phyloP scores from a whole-genome alignment of 129 eudicot genomes.

The Lonicera japonica region DNA sequence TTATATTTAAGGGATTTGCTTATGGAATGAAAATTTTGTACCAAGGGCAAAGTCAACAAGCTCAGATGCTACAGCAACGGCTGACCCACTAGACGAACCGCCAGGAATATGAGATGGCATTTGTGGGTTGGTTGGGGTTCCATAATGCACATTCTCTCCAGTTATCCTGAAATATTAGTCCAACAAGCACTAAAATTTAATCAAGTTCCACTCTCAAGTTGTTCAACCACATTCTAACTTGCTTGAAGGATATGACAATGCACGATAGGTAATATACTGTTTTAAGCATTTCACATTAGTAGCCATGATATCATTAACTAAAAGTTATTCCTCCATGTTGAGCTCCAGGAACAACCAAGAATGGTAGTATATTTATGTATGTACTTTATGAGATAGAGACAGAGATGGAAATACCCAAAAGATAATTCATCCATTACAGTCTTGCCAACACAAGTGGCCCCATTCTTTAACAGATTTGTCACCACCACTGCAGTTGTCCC shows the following conservation, averaged over 20 bases:
- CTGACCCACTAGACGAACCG: constrained; percentile 93
- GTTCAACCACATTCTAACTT: background rate
- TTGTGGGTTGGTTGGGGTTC: constrained; percentile 80
- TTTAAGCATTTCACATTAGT: background rate
- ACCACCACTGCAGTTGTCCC: constrained; percentile 75
- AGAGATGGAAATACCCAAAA: constrained; percentile 46
- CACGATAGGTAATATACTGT: background rate
- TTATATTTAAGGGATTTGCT: background rate
- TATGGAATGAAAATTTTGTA: constrained; percentile 13
- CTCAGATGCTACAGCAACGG: constrained; percentile 81
- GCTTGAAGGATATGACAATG: background rate
- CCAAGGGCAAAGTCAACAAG: constrained; percentile 90
- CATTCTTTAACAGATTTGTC: constrained; percentile 59
- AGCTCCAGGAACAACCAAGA: background rate
- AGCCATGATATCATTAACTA: background rate
- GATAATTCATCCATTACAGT: constrained; percentile 76
- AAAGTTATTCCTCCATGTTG: background rate
- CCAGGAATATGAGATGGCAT: constrained; percentile 74
- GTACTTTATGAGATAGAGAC: background rate
- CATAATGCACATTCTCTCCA: constrained; percentile 75
- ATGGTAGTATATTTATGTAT: background rate
- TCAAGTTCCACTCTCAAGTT: constrained; percentile 12
- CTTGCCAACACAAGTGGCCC: constrained; percentile 83
- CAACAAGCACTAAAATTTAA: constrained; percentile 11
- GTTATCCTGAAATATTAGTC: constrained; percentile 53